phyloP scores from a whole-genome alignment of 495 filamentous ascomycete species.

The Neurospora cerealis region DNA sequence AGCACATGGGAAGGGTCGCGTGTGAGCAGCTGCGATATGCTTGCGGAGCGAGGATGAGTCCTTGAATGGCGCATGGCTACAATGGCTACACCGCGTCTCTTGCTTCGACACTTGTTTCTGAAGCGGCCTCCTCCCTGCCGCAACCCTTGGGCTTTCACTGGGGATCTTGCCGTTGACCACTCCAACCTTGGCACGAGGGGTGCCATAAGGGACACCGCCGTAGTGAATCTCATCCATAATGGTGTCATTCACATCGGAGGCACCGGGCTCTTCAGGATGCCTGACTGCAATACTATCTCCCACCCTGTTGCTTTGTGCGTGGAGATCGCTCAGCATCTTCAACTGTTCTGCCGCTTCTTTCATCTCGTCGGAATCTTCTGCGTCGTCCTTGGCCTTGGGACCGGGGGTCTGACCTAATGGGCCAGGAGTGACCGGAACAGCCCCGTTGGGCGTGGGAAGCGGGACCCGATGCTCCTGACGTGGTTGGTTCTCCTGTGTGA shows the following conservation, averaged over 20 bases:
- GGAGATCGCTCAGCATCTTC: slow-evolving; percentile 38
- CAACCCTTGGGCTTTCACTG: slow-evolving; percentile 19
- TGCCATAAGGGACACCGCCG: slow-evolving; percentile 29
- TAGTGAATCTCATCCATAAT: slow-evolving; percentile 25
- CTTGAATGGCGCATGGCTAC: slow-evolving; percentile 48
- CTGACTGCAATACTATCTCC: slow-evolving; percentile 27
- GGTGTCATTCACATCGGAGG: slow-evolving; percentile 30
- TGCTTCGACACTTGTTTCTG: slow-evolving; percentile 42
- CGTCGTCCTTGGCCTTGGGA: slow-evolving; percentile 34
- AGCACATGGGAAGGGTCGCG: slow-evolving; percentile 72
- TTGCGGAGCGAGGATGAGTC: slow-evolving; percentile 48
- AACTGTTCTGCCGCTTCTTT: slow-evolving; percentile 49
- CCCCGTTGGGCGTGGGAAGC: neutral
- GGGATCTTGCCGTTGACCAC: neutral
- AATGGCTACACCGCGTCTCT: slow-evolving; percentile 44
- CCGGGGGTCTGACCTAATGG: slow-evolving; percentile 6
- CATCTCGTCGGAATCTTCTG: slow-evolving; percentile 49
- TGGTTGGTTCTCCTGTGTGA: slow-evolving; percentile 24
- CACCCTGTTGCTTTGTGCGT: slow-evolving; percentile 15
- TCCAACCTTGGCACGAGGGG: slow-evolving; percentile 26
- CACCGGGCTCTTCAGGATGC: slow-evolving; percentile 30
- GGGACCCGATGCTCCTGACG: slow-evolving; percentile 7
- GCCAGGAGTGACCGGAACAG: slow-evolving; percentile 4
- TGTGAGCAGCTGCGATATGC: slow-evolving; percentile 50
- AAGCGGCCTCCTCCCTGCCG: slow-evolving; percentile 29